These are phyloP conservation scores for Colletotrichum brevisporum DNA, from an alignment of 2,329 filamentous ascomycete species.

Conservation along the genomic window DNA sequence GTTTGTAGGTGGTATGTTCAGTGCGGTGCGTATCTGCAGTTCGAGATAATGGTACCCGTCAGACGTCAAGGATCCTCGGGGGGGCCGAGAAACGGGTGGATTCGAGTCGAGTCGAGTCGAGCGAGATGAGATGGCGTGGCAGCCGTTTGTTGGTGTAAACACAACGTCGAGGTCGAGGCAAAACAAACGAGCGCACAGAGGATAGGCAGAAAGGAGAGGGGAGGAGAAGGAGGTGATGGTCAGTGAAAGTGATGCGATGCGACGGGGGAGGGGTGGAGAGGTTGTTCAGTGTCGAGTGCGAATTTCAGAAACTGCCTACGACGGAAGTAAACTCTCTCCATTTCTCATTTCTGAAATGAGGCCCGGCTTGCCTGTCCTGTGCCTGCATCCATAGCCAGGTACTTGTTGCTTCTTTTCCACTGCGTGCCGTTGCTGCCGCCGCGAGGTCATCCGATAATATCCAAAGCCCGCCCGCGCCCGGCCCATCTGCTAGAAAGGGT, in stretches of 20 bases:
- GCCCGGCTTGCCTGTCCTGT: no score
- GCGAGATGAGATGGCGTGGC: constrained; percentile 4
- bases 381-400: background rate
- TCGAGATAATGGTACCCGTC: background rate
- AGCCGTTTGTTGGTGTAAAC: background rate
- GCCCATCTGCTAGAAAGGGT: background rate
- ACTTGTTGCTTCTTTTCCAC: background rate
- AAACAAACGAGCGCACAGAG: background rate
- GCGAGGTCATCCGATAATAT: constrained; percentile 15
- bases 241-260: constrained; percentile 9
- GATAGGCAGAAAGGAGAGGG: background rate
- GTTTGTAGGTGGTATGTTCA: no score
- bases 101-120: background rate
- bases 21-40: background rate
- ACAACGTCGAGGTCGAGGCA: background rate
- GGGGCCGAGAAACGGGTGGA: background rate
- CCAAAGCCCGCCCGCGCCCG: background rate
- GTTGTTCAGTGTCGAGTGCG: no score
- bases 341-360: no score
- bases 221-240: no score
- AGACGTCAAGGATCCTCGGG: constrained; percentile 12
- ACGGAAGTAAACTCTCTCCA: no score
- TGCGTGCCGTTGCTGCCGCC: background rate
- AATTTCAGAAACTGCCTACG: no score
- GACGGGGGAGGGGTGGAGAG: background rate